Base-by-base conservation (phyloP, 2,329 filamentous ascomycete species). In the Colletotrichum salicis region DNA sequence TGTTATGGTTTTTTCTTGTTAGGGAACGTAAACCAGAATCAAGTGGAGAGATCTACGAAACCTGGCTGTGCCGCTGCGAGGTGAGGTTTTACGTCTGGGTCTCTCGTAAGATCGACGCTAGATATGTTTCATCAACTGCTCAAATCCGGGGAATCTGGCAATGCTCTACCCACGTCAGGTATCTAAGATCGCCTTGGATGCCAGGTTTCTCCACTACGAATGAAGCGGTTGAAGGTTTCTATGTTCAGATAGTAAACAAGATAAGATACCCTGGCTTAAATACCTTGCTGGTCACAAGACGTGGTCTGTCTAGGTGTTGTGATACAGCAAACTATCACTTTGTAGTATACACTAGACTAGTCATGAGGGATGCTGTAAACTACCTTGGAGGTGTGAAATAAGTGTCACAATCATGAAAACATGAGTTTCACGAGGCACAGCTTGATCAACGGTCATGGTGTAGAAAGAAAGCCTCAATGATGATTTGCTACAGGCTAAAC, bases 401-500 rank as follows among this genome's bases (percentile, higher is more conserved):
- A 29, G 27, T 29, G 27, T 29, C 27, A 29, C 27, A 5, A 29
- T 29, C 27, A 29, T 29, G 27, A 29, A 5, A 29, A 27, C 24
- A 27, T 27, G 24, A 27, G 24, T 27, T 29, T 29, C 27, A 29
- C 27, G 4, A 29, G 27, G 37, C 15, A 19, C 37, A 41, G n/a
- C 1, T 13, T 11, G 5, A 33, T 24, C 41, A 5, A 5, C 8
- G 4, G 13, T 2, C 2, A 24, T 41, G 15, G 11, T 48, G 12
- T 3, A 45, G 67, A 70, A 55, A 61, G 64, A 63, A 37, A 62
- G 29, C 52, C 52, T 57, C 64, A 56, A 56, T 68, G 58, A 69
- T 64, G 59, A 69, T 69, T 71, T 69, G 65, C 69, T 51, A 69
- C 35, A 69, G 55, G 55, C 58, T 69, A 64, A 71, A 58, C 55